Evolutionary conservation across 345 rosid species (phyloP).

Genomic region (Nephelium lappaceum): DNA sequence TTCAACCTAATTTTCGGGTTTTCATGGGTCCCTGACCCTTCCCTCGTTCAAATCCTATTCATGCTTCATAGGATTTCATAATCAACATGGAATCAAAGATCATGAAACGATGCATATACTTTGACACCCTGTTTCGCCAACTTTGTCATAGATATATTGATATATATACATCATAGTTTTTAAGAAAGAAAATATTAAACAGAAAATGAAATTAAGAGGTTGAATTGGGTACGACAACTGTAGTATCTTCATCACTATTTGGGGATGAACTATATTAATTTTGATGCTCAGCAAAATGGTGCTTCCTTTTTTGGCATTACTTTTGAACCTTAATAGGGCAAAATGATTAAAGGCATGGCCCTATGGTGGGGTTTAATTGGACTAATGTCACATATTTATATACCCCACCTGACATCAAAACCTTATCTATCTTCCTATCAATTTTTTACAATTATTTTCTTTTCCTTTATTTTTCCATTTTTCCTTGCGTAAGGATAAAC

Average conservation of each 20-base stretch:
- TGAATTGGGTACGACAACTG: not conserved
- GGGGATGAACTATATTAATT: not conserved
- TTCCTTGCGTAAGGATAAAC: constrained; percentile 16
- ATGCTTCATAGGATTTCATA: not conserved
- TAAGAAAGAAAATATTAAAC: not conserved
- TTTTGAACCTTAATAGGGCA: constrained; percentile 33
- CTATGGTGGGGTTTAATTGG: constrained; percentile 41
- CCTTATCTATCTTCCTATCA: constrained; percentile 30
- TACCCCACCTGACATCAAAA: constrained; percentile 24
- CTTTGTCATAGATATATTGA: constrained; percentile 1
- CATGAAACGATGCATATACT: not conserved
- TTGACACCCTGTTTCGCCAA: not conserved
- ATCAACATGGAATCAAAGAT: not conserved
- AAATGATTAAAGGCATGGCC: constrained; percentile 32
- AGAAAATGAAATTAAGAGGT: not conserved
- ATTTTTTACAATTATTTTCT: not conserved
- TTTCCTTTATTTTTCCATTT: not conserved
- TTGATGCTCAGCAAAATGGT: constrained; percentile 1
- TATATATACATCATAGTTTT: not conserved
- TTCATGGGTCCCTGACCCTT: constrained; percentile 1
- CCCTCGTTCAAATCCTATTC: not conserved
- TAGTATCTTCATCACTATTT: not conserved
- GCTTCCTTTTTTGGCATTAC: constrained; percentile 36
- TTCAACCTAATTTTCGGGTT: not conserved
- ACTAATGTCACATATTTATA: constrained; percentile 36